Conservation (phyloP, 345 rosid species). For the Theobroma cacao region DNA sequence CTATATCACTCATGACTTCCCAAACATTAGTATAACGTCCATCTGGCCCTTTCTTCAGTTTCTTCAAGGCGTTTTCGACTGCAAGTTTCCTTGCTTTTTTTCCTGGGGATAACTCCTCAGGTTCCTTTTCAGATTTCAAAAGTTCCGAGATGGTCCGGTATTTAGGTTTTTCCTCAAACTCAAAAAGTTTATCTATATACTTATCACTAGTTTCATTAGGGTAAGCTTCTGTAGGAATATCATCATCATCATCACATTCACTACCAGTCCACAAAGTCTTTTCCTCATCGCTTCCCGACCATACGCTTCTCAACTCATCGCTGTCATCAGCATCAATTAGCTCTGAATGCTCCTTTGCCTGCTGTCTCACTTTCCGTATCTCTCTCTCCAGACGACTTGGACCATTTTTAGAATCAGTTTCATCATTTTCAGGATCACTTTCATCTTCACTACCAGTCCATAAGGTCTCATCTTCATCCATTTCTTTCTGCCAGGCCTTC, state of each 20-base stretch:
- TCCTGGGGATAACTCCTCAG: slow-evolving; percentile 84
- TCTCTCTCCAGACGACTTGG: slow-evolving; percentile 41
- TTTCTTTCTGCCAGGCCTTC: slow-evolving; percentile 65
- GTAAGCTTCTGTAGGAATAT: slow-evolving; percentile 75
- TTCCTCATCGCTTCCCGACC: slow-evolving; percentile 95
- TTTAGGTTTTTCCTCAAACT: slow-evolving; percentile 90
- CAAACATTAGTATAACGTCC: slow-evolving; percentile 88
- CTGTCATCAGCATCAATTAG: slow-evolving; percentile 83
- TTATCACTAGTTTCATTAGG: slow-evolving; percentile 80
- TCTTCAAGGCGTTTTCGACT: slow-evolving; percentile 89
- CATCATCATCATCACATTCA: slow-evolving; percentile 78
- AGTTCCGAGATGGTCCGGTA: slow-evolving; percentile 79
- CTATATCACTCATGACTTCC: slow-evolving; percentile 93
- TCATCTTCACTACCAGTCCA: slow-evolving; percentile 96
- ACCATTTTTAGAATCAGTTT: background rate
- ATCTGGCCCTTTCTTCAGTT: slow-evolving; percentile 90
- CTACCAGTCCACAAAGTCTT: slow-evolving; percentile 92
- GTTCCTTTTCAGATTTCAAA: slow-evolving; percentile 74
- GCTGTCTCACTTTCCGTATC: slow-evolving; percentile 63
- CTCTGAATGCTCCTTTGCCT: slow-evolving; percentile 69
- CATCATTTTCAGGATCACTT: slow-evolving; percentile 29
- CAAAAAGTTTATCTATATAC: slow-evolving; percentile 74
- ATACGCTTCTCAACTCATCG: slow-evolving; percentile 77
- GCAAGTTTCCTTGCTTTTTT: slow-evolving; percentile 90
- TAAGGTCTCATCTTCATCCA: slow-evolving; percentile 59